Evolutionary conservation across 1,284 basidiomycete species (phyloP).

Genomic region (Sporisorium scitamineum): DNA sequence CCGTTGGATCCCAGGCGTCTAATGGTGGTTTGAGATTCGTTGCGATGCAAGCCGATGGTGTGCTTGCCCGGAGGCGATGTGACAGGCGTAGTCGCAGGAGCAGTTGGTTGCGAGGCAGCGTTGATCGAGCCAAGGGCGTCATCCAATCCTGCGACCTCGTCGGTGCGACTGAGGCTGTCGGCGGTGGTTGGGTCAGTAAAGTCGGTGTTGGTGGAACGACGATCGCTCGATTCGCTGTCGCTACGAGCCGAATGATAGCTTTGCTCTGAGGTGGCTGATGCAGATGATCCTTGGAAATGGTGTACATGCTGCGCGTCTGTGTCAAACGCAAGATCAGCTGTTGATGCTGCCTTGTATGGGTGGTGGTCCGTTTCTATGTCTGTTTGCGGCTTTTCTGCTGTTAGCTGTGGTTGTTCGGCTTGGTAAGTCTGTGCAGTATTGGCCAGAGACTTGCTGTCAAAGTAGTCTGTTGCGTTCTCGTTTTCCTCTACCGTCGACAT

Average conservation of each 20-base stretch:
- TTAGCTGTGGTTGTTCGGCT: not conserved
- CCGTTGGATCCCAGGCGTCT: conserved; percentile 59
- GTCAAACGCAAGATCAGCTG: not conserved
- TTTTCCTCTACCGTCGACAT: conserved; percentile 61
- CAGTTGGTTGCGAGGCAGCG: not conserved
- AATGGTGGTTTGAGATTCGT: conserved; percentile 71
- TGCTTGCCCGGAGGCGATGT: conserved; percentile 23
- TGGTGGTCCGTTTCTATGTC: not conserved
- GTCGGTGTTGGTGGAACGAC: conserved; percentile 52
- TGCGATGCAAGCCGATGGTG: conserved; percentile 62
- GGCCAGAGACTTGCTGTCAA: conserved; percentile 11
- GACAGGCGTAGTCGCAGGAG: not conserved
- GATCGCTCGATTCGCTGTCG: conserved; percentile 60
- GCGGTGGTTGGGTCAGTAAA: conserved; percentile 51
- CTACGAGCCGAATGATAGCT: conserved; percentile 58
- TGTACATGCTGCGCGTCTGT: not conserved
- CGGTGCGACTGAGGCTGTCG: conserved; percentile 39
- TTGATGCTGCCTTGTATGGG: not conserved
- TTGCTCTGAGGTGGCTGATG: conserved; percentile 50
- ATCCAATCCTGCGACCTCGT: conserved; percentile 11
- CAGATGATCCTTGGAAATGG: conserved; percentile 38
- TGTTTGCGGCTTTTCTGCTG: not conserved
- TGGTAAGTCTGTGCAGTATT: not conserved
- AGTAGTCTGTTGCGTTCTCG: conserved; percentile 23
- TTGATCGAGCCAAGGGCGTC: not conserved